These are phyloP conservation scores for Starmera dryadoides DNA, from an alignment of 805 yeast species.

Conservation along the genomic window DNA sequence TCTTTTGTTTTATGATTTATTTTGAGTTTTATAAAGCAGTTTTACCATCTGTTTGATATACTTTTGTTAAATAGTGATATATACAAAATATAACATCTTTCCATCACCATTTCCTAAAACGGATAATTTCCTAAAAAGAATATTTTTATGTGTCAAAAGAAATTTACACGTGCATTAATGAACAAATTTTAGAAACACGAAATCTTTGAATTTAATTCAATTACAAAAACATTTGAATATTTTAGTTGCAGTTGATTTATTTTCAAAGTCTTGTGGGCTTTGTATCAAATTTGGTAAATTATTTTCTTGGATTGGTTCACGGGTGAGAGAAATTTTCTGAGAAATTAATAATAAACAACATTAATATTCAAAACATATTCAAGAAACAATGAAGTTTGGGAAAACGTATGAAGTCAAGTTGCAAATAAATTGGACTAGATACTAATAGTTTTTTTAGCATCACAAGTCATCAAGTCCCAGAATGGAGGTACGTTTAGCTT, in stretches of 20 bases:
- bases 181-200: not conserved
- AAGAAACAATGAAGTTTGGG: slow-evolving; percentile 61
- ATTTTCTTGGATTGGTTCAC: too few relatives aligned
- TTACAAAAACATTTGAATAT: too few relatives aligned
- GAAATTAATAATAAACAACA: too few relatives aligned
- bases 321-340: too few relatives aligned
- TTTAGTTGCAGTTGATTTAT: too few relatives aligned
- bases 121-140: not conserved
- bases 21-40: too few relatives aligned
- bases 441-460: slow-evolving; percentile 24
- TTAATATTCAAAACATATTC: not conserved
- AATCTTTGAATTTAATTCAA: too few relatives aligned
- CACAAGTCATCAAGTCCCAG: slow-evolving; percentile 84
- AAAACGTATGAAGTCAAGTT: slow-evolving; percentile 40
- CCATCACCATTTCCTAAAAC: not conserved
- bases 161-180: not conserved
- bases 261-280: too few relatives aligned
- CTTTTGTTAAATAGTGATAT: too few relatives aligned
- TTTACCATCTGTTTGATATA: not conserved
- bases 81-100: too few relatives aligned
- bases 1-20: too few relatives aligned
- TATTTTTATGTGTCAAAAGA: not conserved
- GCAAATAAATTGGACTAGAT: not conserved
- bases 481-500: slow-evolving; percentile 52
- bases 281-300: too few relatives aligned